Evolutionary conservation across 257 asterid genomes (phyloP).

Genomic region (Ajuga chamaepitys): DNA sequence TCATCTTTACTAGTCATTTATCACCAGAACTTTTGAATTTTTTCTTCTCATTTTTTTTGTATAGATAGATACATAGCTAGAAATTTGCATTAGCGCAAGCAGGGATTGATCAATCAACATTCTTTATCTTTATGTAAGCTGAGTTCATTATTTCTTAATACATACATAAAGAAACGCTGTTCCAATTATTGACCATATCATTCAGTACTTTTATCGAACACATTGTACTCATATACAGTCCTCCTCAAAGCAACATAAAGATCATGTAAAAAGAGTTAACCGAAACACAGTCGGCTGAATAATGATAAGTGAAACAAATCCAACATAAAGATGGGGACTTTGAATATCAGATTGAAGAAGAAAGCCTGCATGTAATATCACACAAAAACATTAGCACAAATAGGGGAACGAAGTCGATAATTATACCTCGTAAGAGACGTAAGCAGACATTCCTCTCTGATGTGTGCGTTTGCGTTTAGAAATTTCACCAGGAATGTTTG

Average conservation of each 20-base stretch:
- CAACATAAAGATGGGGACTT: background rate
- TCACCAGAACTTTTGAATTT: slow-evolving; percentile 20
- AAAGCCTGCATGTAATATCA: background rate
- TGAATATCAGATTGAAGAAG: background rate
- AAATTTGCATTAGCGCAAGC: slow-evolving; percentile 2
- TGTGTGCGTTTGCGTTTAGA: no score
- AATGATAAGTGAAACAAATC: background rate
- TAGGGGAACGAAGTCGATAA: background rate
- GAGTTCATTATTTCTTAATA: slow-evolving; percentile 9
- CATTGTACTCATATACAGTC: background rate
- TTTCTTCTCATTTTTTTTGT: slow-evolving; percentile 8
- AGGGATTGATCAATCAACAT: slow-evolving; percentile 1
- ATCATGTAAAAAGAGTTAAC: background rate
- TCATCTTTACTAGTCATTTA: slow-evolving; percentile 40
- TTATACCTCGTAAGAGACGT: background rate
- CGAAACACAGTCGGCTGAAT: background rate
- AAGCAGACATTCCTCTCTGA: no score
- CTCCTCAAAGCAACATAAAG: background rate
- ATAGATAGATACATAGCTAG: slow-evolving; percentile 31
- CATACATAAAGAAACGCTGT: slow-evolving; percentile 1
- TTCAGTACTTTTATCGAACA: slow-evolving; percentile 25
- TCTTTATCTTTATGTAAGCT: slow-evolving; percentile 13
- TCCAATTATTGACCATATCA: background rate
- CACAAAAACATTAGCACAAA: background rate
- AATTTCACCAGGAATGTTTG: no score